Evolutionary conservation across 306 rosid species (phyloP).

Genomic region (Inga oerstediana): DNA sequence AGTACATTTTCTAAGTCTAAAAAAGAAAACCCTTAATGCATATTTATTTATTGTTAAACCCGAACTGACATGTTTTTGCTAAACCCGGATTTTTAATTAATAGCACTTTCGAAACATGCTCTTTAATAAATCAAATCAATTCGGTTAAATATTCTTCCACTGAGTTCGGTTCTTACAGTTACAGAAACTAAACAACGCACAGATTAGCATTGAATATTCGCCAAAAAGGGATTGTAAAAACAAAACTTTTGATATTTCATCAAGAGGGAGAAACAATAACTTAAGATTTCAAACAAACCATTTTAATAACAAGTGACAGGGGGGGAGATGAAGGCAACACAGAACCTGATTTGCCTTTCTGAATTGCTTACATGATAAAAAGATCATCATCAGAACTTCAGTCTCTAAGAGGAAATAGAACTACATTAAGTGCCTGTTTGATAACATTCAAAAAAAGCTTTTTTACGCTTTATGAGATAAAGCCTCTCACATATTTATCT

Average conservation of each 20-base stretch:
- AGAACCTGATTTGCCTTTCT: constrained; percentile 36
- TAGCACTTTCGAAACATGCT: too few species aligned
- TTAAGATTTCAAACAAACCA: constrained; percentile 19
- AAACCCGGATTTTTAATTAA: too few species aligned
- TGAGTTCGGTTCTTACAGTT: background rate
- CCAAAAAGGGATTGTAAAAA: background rate
- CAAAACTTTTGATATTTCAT: background rate
- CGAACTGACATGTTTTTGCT: too few species aligned
- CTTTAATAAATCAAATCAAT: background rate
- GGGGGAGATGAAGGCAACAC: constrained; percentile 23
- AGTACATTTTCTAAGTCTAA: too few species aligned
- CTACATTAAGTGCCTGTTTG: background rate
- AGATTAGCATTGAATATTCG: background rate
- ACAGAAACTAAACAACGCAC: background rate
- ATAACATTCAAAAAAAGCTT: too few species aligned
- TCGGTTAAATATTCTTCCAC: background rate
- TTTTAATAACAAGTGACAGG: constrained; percentile 26
- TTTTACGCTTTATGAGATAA: too few species aligned
- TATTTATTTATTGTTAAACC: too few species aligned
- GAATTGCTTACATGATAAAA: constrained; percentile 32
- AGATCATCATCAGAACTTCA: constrained; percentile 39
- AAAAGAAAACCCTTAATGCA: too few species aligned
- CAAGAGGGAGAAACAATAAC: constrained; percentile 23
- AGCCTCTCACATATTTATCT: too few species aligned
- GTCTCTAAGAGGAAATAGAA: constrained; percentile 35